Conservation (phyloP, 1,284 basidiomycete species). For the Macrocystidia cucumis region DNA sequence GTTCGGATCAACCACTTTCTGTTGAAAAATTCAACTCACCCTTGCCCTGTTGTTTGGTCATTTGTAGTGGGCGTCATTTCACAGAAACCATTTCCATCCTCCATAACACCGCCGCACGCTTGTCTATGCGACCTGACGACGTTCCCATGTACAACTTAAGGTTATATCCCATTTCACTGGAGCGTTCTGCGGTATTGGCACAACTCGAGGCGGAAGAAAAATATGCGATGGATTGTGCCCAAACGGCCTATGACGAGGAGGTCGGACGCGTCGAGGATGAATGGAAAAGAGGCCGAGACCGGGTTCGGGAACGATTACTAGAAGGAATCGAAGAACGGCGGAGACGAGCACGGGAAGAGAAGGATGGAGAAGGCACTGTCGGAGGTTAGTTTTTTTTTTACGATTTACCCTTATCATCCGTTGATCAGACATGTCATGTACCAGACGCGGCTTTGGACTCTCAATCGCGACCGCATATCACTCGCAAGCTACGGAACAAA, state of each 20-base stretch:
- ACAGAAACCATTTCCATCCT: conserved; percentile 47
- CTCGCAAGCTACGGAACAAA: conserved; percentile 74
- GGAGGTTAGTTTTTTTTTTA: conserved; percentile 36
- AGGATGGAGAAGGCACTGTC: conserved; percentile 68
- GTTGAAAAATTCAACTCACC: no score
- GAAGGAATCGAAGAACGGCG: conserved; percentile 77
- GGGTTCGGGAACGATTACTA: conserved; percentile 65
- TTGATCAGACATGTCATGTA: conserved; percentile 3
- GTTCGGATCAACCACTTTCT: conserved; percentile 7
- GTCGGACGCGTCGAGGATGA: conserved; percentile 70
- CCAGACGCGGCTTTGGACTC: conserved; percentile 65
- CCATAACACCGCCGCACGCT: conserved; percentile 46
- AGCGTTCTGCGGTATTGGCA: conserved; percentile 64
- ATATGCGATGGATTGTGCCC: conserved; percentile 50
- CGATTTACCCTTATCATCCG: conserved; percentile 1
- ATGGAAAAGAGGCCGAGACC: conserved; percentile 62
- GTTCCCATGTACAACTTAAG: conserved; percentile 58
- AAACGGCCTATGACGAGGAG: conserved; percentile 71
- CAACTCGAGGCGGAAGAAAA: conserved; percentile 59
- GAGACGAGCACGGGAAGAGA: conserved; percentile 70
- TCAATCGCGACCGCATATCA: conserved; percentile 71
- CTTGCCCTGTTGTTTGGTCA: conserved; percentile 9
- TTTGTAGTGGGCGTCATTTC: conserved; percentile 39
- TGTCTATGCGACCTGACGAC: conserved; percentile 59
- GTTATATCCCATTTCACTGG: conserved; percentile 61